Evolutionary conservation across 2,329 filamentous ascomycete species (phyloP), one percentile per base, ranked within the genome.

Genomic region (Harringtonia aguacate): DNA sequence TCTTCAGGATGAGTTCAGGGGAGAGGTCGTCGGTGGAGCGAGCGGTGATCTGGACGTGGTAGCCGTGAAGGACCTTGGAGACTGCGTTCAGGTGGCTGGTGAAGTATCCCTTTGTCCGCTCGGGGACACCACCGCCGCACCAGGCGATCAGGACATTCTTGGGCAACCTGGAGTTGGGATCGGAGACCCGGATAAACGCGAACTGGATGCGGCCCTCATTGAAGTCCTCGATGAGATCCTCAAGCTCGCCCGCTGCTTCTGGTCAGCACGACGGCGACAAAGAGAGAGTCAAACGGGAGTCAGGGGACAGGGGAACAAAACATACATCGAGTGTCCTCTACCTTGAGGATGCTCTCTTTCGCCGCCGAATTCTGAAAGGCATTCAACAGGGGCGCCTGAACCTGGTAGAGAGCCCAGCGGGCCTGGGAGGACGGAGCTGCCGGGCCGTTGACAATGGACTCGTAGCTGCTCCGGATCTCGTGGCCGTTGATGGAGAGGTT

Each of bases 121-220:
- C 92, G n/a, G 92, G 92, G 15, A 98, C 92, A 55, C 92, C 92
- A 59, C 94, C 90, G 53, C 92, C 92, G 62, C 92, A 98, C 84
- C 92, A 98, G 53, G 85, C 89, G 60, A 98, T 87, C 53, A 98
- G 74, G 47, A 94, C 86, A 61, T 81, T 85, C 70, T 98, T 98
- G 40, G 90, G 88, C 15, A 98, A 77, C 20, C 69, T 70, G 3
- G 84, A 86, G 63, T 98, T 98, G 44, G 88, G 85, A 60, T 98
- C 92, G 63, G 89, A 95, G 68, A 98, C 83, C 67, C 94, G 95
- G 56, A 92, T 81, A 58, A 94, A 97, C 24, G 88, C 92, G 65
- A 95, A 98, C 65, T 98, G 92, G 53, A 98, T 84, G 56, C 88
- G 84, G 44, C 92, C 92, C 63, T 98, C 92, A 53, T 83, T 97